phyloP scores from a whole-genome alignment of 768 basidiomycete species.

The Tremella yokohamensis region DNA sequence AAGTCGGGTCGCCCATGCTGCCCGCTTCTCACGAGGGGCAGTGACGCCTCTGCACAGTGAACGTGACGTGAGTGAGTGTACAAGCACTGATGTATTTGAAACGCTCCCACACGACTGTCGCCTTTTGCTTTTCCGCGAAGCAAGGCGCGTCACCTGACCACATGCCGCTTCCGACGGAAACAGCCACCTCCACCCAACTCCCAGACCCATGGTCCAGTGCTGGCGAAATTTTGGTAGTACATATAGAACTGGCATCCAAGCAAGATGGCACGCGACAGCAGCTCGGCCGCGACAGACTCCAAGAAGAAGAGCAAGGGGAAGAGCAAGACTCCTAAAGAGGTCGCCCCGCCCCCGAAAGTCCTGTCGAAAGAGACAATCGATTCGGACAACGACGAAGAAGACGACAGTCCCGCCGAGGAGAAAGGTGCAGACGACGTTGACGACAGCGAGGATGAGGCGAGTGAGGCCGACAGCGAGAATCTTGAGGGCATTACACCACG shows the following conservation, averaged over 20 bases:
- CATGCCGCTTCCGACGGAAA: no score
- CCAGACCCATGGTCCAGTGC: no score
- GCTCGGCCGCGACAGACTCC: not conserved
- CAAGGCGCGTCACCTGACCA: no score
- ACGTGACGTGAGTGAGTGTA: no score
- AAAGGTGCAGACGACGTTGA: constrained; percentile 12
- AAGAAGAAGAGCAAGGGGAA: constrained; percentile 12
- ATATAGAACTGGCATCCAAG: no score
- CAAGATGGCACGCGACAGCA: not conserved
- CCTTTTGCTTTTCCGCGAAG: no score
- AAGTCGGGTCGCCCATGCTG: constrained; percentile 10
- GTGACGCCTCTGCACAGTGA: no score
- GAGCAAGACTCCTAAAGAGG: not conserved
- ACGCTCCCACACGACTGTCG: no score
- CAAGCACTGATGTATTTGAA: no score
- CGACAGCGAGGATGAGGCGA: constrained; percentile 1
- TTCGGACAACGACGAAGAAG: not conserved
- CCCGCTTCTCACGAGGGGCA: no score
- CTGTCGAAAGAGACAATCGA: constrained; percentile 19
- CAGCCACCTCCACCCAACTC: no score
- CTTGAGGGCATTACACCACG: constrained; percentile 27
- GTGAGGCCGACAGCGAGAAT: constrained; percentile 21
- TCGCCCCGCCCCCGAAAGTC: constrained; percentile 2
- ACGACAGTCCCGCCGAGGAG: not conserved
- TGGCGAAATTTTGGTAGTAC: no score